Conservation (phyloP, 345 rosid genomes). For the Streptanthus diversifolius region DNA sequence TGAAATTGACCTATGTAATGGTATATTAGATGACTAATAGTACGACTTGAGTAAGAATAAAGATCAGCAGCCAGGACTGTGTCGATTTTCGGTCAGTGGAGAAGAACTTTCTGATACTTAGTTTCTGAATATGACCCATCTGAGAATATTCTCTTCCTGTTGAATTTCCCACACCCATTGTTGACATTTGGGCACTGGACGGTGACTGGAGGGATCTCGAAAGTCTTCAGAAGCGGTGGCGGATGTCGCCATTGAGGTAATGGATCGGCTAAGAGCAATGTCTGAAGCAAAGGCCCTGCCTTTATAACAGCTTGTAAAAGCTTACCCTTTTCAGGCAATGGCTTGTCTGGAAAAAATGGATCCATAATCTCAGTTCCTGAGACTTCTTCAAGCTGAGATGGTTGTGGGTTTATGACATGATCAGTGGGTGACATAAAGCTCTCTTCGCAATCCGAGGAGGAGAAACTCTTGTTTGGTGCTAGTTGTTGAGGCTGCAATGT, state of each 20-base stretch:
- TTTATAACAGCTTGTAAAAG: constrained; percentile 92
- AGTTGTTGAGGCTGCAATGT: constrained; percentile 31
- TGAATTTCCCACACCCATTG: constrained; percentile 46
- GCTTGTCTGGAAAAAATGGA: constrained; percentile 49
- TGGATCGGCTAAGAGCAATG: constrained; percentile 90
- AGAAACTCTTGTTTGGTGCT: constrained; percentile 70
- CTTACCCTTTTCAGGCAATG: constrained; percentile 94
- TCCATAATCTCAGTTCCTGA: constrained; percentile 24
- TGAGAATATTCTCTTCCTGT: constrained; percentile 59
- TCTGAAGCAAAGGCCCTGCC: constrained; percentile 95
- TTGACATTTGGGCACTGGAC: constrained; percentile 47
- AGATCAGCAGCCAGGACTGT: constrained; percentile 12
- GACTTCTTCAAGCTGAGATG: constrained; percentile 28
- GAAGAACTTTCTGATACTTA: constrained; percentile 63
- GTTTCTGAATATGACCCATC: constrained; percentile 57
- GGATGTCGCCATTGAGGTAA: constrained; percentile 98
- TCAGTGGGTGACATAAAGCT: constrained; percentile 80
- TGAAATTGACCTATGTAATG: constrained; percentile 17
- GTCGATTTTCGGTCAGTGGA: constrained; percentile 44
- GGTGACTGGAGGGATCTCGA: constrained; percentile 90
- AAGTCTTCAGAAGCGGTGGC: constrained; percentile 87
- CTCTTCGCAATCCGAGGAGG: constrained; percentile 86
- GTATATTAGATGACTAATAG: constrained; percentile 34
- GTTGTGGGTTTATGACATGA: constrained; percentile 36
- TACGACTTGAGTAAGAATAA: constrained; percentile 12